These are phyloP conservation scores for Arthroderma uncinatum DNA, from an alignment of 2,329 filamentous ascomycete species.

Conservation along the genomic window DNA sequence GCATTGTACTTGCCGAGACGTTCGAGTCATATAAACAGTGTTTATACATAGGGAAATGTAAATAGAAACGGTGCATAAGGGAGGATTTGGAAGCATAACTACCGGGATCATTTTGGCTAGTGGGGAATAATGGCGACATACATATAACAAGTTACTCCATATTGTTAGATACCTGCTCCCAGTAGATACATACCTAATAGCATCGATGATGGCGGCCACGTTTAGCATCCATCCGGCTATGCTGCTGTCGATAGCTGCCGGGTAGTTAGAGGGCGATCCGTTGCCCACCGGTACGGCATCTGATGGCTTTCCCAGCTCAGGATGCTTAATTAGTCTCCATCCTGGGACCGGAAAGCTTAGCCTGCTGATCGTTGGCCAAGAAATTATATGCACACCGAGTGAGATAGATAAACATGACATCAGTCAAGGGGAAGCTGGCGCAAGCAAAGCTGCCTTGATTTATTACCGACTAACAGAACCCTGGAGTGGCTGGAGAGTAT, in stretches of 20 bases:
- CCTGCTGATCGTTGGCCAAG: not conserved
- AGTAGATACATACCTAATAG: not conserved
- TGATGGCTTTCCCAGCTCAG: not conserved
- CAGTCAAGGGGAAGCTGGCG: not conserved
- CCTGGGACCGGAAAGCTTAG: not conserved
- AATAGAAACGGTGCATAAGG: not conserved
- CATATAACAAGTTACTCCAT: too few species aligned
- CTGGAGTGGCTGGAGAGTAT: too few species aligned
- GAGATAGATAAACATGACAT: not conserved
- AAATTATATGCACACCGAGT: not conserved
- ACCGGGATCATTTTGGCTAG: not conserved
- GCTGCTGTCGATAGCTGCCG: not conserved
- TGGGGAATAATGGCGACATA: not conserved
- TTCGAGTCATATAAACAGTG: not conserved
- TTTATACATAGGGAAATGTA: not conserved
- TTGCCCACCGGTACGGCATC: not conserved
- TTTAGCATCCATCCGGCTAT: not conserved
- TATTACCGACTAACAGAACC: not conserved
- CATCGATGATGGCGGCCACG: not conserved
- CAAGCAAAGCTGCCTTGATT: not conserved
- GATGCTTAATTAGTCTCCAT: not conserved
- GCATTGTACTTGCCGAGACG: not conserved
- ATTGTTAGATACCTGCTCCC: not conserved
- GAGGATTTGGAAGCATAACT: not conserved
- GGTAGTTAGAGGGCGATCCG: not conserved